These are phyloP conservation scores for Misopates orontium DNA, from an alignment of 257 asterid genomes.

Conservation along the genomic window DNA sequence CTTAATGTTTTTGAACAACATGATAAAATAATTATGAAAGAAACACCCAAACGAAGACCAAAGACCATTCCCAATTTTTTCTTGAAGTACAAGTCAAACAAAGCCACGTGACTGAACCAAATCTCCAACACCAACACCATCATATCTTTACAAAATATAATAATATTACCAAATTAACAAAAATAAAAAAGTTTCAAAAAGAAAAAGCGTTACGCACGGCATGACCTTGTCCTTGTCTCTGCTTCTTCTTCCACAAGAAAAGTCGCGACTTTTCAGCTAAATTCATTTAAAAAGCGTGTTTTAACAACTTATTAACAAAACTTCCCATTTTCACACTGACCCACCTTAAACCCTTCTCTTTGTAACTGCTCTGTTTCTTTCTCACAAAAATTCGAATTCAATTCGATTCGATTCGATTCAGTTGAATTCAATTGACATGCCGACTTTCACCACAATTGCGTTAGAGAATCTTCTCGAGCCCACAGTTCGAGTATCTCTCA, in stretches of 20 bases:
- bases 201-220: neutral
- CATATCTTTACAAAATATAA: neutral
- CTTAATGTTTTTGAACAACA: no score
- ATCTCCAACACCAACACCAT: neutral
- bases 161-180: neutral
- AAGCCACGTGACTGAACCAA: slow-evolving; percentile 16
- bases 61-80: slow-evolving; percentile 2
- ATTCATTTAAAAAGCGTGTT: no score
- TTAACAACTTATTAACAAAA: neutral
- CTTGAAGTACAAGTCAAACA: slow-evolving; percentile 22
- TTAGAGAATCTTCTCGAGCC: slow-evolving; percentile 62
- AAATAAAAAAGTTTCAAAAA: neutral
- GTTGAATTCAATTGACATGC: slow-evolving; percentile 31
- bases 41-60: no score
- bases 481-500: slow-evolving; percentile 42
- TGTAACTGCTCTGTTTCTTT: neutral
- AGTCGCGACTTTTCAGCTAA: slow-evolving; percentile 1
- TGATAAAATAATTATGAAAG: no score
- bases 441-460: slow-evolving; percentile 55
- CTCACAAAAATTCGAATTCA: no score
- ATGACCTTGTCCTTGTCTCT: slow-evolving; percentile 3
- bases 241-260: slow-evolving; percentile 15
- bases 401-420: no score
- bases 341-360: neutral
- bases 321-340: neutral